phyloP scores from a whole-genome alignment of 495 filamentous ascomycete genomes.

The Trichoderma reesei region DNA sequence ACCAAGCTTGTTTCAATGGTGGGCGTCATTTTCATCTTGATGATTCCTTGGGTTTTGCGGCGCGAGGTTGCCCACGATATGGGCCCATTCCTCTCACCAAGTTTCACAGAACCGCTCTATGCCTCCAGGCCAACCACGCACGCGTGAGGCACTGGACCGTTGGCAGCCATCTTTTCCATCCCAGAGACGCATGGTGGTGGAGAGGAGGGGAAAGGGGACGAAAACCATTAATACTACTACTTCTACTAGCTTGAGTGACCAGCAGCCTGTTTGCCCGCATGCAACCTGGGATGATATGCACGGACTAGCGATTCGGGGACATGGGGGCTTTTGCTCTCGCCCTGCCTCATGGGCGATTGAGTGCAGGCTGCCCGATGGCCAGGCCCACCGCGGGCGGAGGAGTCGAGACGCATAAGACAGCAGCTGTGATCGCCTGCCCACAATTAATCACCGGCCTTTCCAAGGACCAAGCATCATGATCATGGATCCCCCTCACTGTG shows the following conservation, averaged over 20 bases:
- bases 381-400: not conserved
- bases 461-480: no score
- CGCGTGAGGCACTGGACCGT: not conserved
- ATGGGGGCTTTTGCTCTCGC: no score
- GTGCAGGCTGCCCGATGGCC: not conserved
- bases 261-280: slow-evolving; percentile 1
- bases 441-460: not conserved
- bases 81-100: no score
- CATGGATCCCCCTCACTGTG: not conserved
- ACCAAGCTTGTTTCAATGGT: not conserved
- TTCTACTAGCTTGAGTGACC: not conserved
- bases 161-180: not conserved
- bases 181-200: not conserved
- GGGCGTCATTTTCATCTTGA: not conserved
- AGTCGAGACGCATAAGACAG: slow-evolving; percentile 6
- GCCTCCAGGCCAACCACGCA: not conserved
- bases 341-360: not conserved
- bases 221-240: no score
- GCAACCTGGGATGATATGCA: slow-evolving; percentile 5
- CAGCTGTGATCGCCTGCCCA: not conserved
- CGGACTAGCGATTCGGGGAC: not conserved
- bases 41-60: not conserved
- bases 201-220: slow-evolving; percentile 1
- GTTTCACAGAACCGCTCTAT: no score
- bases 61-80: not conserved